Conservation (phyloP, 2,329 filamentous ascomycete species). For the Venturia oleaginea region DNA sequence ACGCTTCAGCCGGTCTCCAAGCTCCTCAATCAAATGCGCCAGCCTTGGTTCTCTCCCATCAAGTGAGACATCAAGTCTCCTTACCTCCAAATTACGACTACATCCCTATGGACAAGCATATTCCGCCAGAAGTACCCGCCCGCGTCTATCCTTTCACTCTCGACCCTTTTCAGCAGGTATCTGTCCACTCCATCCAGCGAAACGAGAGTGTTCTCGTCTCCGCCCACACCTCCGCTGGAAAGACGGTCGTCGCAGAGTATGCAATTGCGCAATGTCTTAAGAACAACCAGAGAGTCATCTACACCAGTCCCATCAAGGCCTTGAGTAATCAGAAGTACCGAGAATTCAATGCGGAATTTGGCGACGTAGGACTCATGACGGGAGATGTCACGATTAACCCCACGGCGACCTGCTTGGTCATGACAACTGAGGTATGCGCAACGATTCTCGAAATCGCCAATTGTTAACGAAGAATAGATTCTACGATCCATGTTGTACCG, state of each 20-base stretch:
- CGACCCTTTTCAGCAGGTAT: slow-evolving; percentile 94
- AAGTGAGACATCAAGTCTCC: slow-evolving; percentile 96
- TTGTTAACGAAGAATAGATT: slow-evolving; percentile 50
- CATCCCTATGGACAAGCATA: slow-evolving; percentile 89
- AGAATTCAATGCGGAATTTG: slow-evolving; percentile 92
- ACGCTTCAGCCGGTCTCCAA: slow-evolving; percentile 62
- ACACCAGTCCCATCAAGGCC: slow-evolving; percentile 98
- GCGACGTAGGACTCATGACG: slow-evolving; percentile 95
- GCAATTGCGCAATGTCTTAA: slow-evolving; percentile 95
- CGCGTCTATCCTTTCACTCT: slow-evolving; percentile 80
- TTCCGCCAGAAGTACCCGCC: slow-evolving; percentile 77
- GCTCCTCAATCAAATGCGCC: slow-evolving; percentile 50
- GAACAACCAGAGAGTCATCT: slow-evolving; percentile 96
- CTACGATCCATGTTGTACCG: slow-evolving; percentile 95
- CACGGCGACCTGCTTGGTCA: slow-evolving; percentile 92
- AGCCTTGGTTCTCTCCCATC: slow-evolving; percentile 80
- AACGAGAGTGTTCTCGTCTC: slow-evolving; percentile 96
- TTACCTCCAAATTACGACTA: slow-evolving; percentile 92
- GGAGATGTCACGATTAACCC: slow-evolving; percentile 99
- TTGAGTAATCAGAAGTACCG: slow-evolving; percentile 98
- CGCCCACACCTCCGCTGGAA: slow-evolving; percentile 93
- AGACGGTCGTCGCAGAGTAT: slow-evolving; percentile 97
- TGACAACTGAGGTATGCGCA: slow-evolving; percentile 71
- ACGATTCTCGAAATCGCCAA: background rate
- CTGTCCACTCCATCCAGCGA: slow-evolving; percentile 88